Conservation (phyloP, 441 rosid species). For the Adansonia grandidieri region DNA sequence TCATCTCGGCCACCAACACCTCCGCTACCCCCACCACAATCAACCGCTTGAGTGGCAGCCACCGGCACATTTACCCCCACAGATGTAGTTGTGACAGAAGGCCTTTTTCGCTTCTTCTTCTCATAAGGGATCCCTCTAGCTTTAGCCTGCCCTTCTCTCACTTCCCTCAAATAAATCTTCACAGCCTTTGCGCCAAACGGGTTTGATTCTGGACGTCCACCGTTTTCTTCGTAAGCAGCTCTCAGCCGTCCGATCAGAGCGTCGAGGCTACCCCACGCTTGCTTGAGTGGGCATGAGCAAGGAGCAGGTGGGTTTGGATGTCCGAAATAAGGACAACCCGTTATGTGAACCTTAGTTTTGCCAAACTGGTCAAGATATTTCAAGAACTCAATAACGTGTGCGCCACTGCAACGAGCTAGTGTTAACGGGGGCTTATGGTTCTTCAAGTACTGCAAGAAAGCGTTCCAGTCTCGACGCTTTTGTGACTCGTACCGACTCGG, state of each 20-base stretch:
- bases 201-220: conserved; percentile 78
- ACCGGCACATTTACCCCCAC: conserved; percentile 28
- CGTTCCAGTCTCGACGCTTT: conserved; percentile 92
- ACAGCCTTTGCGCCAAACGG: conserved; percentile 90
- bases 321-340: conserved; percentile 81
- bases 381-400: conserved; percentile 90
- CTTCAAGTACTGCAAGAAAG: conserved; percentile 80
- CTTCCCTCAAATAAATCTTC: conserved; percentile 88
- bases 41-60: conserved; percentile 29
- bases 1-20: conserved; percentile 24
- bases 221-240: conserved; percentile 88
- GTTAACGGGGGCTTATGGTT: conserved; percentile 88
- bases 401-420: conserved; percentile 80
- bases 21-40: conserved; percentile 30
- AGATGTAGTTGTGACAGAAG: conserved; percentile 29
- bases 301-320: conserved; percentile 82
- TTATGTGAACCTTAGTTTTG: conserved; percentile 82
- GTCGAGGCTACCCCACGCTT: conserved; percentile 97
- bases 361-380: conserved; percentile 92
- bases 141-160: conserved; percentile 83
- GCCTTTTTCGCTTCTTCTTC: conserved; percentile 91
- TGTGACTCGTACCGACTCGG: conserved; percentile 93
- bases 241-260: conserved; percentile 93
- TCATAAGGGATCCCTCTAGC: conserved; percentile 91
- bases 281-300: conserved; percentile 83